Percentiles rank a stretch among this genome's conserved stretches.
Evolutionary conservation across 1,284 basidiomycete genomes (phyloP).

Genomic region (Rhodotorula sp.): DNA sequence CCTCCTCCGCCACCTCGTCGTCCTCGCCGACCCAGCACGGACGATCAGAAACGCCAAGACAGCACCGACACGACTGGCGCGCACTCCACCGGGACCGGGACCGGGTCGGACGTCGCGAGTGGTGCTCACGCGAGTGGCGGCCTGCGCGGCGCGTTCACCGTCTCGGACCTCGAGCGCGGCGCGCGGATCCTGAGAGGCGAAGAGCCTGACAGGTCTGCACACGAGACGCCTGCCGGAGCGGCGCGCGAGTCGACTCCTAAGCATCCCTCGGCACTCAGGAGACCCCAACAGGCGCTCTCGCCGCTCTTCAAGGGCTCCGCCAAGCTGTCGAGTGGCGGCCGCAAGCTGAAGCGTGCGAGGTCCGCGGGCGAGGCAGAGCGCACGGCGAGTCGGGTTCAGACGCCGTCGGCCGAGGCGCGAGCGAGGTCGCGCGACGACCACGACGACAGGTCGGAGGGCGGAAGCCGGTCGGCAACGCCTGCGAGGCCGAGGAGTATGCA

Average conservation of each 20-base stretch:
- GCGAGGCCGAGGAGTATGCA: slow-evolving; percentile 5
- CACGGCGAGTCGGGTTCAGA: not conserved
- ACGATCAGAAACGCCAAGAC: too few species aligned
- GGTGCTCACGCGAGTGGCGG: too few species aligned
- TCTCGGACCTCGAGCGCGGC: slow-evolving; percentile 25
- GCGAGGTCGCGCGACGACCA: too few species aligned
- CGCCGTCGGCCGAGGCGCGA: not conserved
- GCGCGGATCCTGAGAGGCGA: slow-evolving; percentile 9
- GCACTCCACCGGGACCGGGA: too few species aligned
- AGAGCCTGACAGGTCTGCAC: not conserved
- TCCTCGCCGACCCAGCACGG: too few species aligned
- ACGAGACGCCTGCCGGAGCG: not conserved
- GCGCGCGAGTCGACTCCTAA: not conserved
- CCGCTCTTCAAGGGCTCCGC: too few species aligned
- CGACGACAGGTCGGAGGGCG: not conserved
- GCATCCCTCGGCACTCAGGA: not conserved
- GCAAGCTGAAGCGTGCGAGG: not conserved
- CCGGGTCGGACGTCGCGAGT: too few species aligned
- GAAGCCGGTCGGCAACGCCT: not conserved
- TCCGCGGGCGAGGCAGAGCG: slow-evolving; percentile 2
- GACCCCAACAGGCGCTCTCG: not conserved
- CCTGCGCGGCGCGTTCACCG: slow-evolving; percentile 29
- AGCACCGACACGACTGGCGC: too few species aligned
- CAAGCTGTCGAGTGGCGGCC: not conserved
- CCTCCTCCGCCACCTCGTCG: too few species aligned